Base-by-base conservation (phyloP, 176 grass and related monocot genomes). In the Eleusine coracana region DNA sequence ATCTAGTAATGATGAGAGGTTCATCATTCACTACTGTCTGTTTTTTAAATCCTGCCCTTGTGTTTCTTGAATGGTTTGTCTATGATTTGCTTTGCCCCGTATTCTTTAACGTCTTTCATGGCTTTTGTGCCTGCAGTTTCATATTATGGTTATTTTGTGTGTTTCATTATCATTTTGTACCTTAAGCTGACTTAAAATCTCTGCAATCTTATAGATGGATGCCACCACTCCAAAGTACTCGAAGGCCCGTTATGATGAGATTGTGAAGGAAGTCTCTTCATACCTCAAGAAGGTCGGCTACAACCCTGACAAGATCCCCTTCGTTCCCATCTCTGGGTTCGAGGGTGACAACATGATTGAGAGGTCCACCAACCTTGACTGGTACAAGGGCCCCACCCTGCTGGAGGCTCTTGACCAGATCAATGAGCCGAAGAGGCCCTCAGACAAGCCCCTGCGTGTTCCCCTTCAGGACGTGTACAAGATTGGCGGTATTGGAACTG, bases 281-380 rank as follows among this genome's bases (percentile, higher is more conserved):
- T 96, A 96, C 76, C 78, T 95, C 28, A 95, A 95, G 85, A 95
- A 92, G 88, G 90, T 95, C 0, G 93, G 93, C 2, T 95, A 92
- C 85, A 95, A 95, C 79, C 93, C 93, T 12, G 93, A 92, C n/a
- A 95, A 95, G 73, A 90, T 95, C 12, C 87, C 90, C 3, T 95
- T 95, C 0, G 88, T 95, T 5, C 93, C 93, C 28, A 95, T 95
- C 85, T 95, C 93, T 78, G 90, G 93, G 4, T 95, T 95, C 0
- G 88, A 95, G 75, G 93, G 93, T 42, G 93, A 95, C 88, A 95
- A 95, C 79, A 95, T 95, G 93, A 95, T 95, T 55, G 87, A 95
- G 85, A 78, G 93, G 78, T 95, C 93, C 61, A 92, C 87, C 72
- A 96, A 96, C 86, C 88, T 96, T 55, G 93, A 90, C 80, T 92